Evolutionary conservation across 306 rosid species (phyloP), one percentile per base, ranked within the genome.

Genomic region (Vachellia collinsii): DNA sequence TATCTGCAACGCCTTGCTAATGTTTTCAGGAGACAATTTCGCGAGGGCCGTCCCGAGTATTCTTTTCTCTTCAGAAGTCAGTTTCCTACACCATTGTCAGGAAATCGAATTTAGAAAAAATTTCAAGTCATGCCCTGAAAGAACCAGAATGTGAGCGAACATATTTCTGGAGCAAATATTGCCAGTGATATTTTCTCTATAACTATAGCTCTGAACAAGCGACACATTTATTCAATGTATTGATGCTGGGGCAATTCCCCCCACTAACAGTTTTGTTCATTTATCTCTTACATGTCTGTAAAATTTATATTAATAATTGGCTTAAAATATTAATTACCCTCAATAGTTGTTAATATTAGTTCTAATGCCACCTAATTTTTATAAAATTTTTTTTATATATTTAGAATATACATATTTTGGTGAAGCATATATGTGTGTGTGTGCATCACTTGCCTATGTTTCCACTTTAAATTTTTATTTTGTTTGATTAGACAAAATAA

Each of bases 1-100:
- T 47, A 94, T 90, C 77, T 88, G 85, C 70, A 94, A 78, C 42
- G 93, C 98, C 74, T 13, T 89, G 79, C 10, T 29, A 50, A 94
- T 88, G 75, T 89, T 85, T 65, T 91, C 91, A 61, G 87, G 83
- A 46, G 90, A 80, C 87, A 92, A 79, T 81, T 80, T 83, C 46
- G 88, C 14, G 29, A 94, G 80, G 62, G 85, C 84, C 11, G 41
- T 82, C 67, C 82, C 88, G 16, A 94, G 90, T 36, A 23, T 76
- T 79, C 87, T 46, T 83, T 83, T 94, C 84, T 94, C 97, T 12
- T 78, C 91, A 16, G 81, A 50, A 7, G 97, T 82, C 72, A 90
- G 59, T 86, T 91, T 90, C 85, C 97, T 94, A 65, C 72, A 70
- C 17, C 34, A 62, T 46, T 64, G 59, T 58, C 79, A 77, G 43